Conservation (phyloP, 2,329 filamentous ascomycete species). For the Diaporthe sp. region DNA sequence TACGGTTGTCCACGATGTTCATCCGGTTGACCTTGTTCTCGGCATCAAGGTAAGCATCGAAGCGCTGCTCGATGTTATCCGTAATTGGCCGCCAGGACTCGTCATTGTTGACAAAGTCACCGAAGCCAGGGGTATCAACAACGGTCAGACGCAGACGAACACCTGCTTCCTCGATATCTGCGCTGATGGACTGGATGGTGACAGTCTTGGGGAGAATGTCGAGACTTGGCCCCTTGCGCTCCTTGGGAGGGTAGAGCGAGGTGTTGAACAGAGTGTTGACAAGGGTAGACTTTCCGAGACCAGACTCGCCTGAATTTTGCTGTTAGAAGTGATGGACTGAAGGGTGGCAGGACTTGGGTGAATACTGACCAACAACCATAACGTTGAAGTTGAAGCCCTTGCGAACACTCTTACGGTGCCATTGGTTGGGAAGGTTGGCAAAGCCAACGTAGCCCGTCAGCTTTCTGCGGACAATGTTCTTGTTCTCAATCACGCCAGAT, state of each 20-base stretch:
- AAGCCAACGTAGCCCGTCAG: slow-evolving; percentile 99
- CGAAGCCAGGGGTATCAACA: slow-evolving; percentile 97
- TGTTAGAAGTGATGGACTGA: slow-evolving; percentile 32
- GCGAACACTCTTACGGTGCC: slow-evolving; percentile 99
- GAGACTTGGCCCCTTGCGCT: slow-evolving; percentile 96
- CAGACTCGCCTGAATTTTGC: slow-evolving; percentile 85
- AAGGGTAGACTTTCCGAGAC: slow-evolving; percentile 97
- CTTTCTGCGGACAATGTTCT: slow-evolving; percentile 98
- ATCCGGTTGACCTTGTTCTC: slow-evolving; percentile 99
- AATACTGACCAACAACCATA: slow-evolving; percentile 94
- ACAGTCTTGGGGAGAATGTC: slow-evolving; percentile 99
- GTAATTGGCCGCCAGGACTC: slow-evolving; percentile 99
- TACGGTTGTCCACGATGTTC: slow-evolving; percentile 99
- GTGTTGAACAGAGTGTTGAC: slow-evolving; percentile 99
- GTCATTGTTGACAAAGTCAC: slow-evolving; percentile 99
- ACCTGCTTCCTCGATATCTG: slow-evolving; percentile 98
- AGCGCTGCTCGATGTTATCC: slow-evolving; percentile 99
- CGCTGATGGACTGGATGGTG: slow-evolving; percentile 93
- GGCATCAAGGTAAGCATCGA: slow-evolving; percentile 97
- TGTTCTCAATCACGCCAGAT: slow-evolving; percentile 75
- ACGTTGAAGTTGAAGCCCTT: slow-evolving; percentile 99
- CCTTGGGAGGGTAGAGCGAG: slow-evolving; percentile 97
- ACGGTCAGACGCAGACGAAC: slow-evolving; percentile 96
- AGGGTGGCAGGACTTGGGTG: background rate
- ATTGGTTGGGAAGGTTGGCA: slow-evolving; percentile 98